Evolutionary conservation across 495 filamentous ascomycete species (phyloP).

Genomic region (Letharia lupina): DNA sequence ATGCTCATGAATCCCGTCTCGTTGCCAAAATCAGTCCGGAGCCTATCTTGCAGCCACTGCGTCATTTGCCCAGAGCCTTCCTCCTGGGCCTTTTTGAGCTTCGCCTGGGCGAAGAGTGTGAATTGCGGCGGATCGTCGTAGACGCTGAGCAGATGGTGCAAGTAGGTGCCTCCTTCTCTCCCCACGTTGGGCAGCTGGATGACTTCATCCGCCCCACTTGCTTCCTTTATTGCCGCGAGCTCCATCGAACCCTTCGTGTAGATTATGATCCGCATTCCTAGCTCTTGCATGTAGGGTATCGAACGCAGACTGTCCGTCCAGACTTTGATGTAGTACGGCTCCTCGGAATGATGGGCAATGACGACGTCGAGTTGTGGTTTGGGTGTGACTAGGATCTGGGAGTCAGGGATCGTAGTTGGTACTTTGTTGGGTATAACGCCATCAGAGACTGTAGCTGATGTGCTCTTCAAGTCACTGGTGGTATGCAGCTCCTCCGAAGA

Average conservation of each 20-base stretch:
- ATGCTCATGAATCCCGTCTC: conserved; percentile 19
- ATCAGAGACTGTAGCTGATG: background rate
- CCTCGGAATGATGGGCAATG: conserved; percentile 16
- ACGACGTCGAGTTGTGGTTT: conserved; percentile 3
- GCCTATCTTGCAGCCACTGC: conserved; percentile 9
- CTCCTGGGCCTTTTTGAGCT: conserved; percentile 13
- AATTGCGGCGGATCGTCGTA: conserved; percentile 8
- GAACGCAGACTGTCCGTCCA: conserved; percentile 13
- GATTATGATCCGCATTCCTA: conserved; percentile 10
- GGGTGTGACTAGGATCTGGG: background rate
- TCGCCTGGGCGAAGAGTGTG: conserved; percentile 18
- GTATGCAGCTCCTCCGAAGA: background rate
- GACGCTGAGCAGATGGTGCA: conserved; percentile 12
- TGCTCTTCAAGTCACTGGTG: background rate
- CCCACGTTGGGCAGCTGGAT: conserved; percentile 15
- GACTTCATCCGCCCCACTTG: conserved; percentile 13
- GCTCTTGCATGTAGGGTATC: conserved; percentile 6
- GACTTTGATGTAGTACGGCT: conserved; percentile 13
- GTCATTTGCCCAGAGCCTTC: conserved; percentile 5
- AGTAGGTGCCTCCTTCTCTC: conserved; percentile 17
- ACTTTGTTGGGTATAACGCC: background rate
- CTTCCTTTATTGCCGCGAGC: conserved; percentile 1
- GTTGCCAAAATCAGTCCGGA: conserved; percentile 3
- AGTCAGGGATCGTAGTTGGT: background rate
- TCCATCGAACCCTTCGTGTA: conserved; percentile 15